phyloP scores from a whole-genome alignment of 768 basidiomycete species.

The Pleurotus tuoliensis region DNA sequence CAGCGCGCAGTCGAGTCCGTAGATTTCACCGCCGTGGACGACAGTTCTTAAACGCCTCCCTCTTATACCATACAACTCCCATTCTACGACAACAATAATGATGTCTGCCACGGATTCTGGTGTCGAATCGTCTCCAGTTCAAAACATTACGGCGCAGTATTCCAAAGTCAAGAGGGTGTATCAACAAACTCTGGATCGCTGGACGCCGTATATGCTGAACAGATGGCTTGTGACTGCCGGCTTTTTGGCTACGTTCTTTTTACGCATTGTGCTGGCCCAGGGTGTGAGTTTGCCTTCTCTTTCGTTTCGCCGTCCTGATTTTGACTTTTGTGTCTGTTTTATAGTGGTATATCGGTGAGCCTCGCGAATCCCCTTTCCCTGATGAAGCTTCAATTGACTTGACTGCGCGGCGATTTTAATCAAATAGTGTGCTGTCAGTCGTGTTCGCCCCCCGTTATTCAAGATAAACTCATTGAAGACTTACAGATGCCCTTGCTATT shows the following conservation, averaged over 20 bases:
- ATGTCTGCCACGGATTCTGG: conserved; percentile 44
- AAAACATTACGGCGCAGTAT: conserved; percentile 43
- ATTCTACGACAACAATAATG: conserved; percentile 28
- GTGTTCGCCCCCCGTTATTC: background rate
- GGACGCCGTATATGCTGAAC: conserved; percentile 86
- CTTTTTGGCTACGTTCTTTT: conserved; percentile 69
- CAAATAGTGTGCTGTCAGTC: background rate
- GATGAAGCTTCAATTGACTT: no score
- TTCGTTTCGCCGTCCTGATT: conserved; percentile 4
- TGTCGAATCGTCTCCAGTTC: conserved; percentile 42
- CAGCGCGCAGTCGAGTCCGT: background rate
- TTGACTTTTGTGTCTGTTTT: conserved; percentile 12
- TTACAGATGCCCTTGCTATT: conserved; percentile 68
- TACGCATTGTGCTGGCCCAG: conserved; percentile 85
- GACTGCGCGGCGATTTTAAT: no score
- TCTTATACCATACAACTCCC: background rate
- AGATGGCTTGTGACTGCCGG: conserved; percentile 82
- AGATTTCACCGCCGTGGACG: background rate
- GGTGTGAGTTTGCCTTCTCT: conserved; percentile 57
- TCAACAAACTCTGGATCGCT: conserved; percentile 85
- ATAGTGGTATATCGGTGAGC: conserved; percentile 92
- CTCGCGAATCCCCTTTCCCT: background rate
- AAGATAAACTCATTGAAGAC: background rate
- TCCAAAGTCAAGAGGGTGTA: conserved; percentile 69
- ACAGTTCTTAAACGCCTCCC: background rate